Evolutionary conservation across 768 basidiomycete species (phyloP), one percentile per base, ranked within the genome.

Genomic region (Suillus brevipes): DNA sequence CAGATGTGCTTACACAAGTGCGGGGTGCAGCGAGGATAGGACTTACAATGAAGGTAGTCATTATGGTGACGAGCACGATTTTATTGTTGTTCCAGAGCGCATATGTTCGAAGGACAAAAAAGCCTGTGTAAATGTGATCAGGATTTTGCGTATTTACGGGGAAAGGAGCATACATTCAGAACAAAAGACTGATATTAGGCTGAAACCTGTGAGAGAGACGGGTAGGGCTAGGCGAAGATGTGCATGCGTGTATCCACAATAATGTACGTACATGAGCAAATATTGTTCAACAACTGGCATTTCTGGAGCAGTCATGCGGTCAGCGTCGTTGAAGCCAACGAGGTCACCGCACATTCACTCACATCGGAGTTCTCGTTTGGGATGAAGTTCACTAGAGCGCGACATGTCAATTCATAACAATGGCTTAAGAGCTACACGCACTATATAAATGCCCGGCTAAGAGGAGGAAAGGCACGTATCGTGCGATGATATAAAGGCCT

Each of bases 101-200:
- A 58, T 23, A 58, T 18, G 57, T 58, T 38, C 57, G 40, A 16
- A 58, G 13, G 23, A 58, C 38, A 37, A 58, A 58, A 58, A 58
- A 58, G 38, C 37, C 57, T 58, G 16, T 9, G 12, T 10, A 9
- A 18, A 40, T 25, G 14, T 2, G 16, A 40, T 58, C 37, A 40
- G 10, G 34, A 10, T 16, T 6, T 6, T 10, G 16, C n/a, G 16
- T 1, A 9, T 40, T 38, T 18, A 18, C n/a, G 1, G 57, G 9
- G 57, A 18, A 53, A 18, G 25, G 16, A 58, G 5, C 10, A 40
- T 58, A 58, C 57, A 58, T 28, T 58, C 57, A 16, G 57, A 58
- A 18, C 57, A 58, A 40, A 6, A 25, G 57, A 58, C 57, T 25
- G 57, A 58, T 58, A 58, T 25, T 25, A 58, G 2, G 25, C 57